Percentiles rank a stretch among this genome's conserved stretches.
These are phyloP conservation scores for Ceratocystiopsis minuta DNA, from an alignment of 2,329 filamentous ascomycete species.

Conservation along the genomic window DNA sequence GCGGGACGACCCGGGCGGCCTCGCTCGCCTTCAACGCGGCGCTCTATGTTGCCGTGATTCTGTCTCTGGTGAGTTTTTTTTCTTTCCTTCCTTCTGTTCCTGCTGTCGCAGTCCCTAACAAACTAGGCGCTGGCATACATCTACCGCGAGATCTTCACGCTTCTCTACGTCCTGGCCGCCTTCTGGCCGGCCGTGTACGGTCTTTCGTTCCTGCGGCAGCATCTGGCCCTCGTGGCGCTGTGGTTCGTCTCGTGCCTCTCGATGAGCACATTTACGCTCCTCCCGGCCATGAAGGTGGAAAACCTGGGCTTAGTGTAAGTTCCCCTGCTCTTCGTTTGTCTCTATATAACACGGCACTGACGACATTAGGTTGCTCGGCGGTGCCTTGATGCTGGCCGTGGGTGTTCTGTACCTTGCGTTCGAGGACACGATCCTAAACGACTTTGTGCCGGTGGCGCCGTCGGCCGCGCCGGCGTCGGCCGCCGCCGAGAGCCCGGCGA, in stretches of 20 bases:
- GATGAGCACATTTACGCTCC: constrained; percentile 82
- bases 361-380: constrained; percentile 59
- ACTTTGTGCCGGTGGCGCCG: constrained; percentile 21
- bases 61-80: constrained; percentile 43
- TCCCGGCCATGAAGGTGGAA: constrained; percentile 76
- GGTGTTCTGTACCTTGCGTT: constrained; percentile 66
- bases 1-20: constrained; percentile 26
- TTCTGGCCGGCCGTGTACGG: constrained; percentile 69
- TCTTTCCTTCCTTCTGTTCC: not conserved
- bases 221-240: constrained; percentile 43
- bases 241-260: constrained; percentile 63
- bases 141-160: constrained; percentile 69
- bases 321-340: not conserved
- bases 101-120: not conserved
- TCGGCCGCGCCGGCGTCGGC: constrained; percentile 3
- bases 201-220: constrained; percentile 46
- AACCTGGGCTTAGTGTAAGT: constrained; percentile 54
- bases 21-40: constrained; percentile 45
- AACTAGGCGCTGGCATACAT: constrained; percentile 77
- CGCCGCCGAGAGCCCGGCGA: constrained; percentile 24
- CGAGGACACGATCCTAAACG: constrained; percentile 42
- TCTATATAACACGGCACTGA: too few species aligned
- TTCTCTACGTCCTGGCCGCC: constrained; percentile 56
- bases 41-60: constrained; percentile 55
- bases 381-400: constrained; percentile 55